Evolutionary conservation across 2,329 filamentous ascomycete species (phyloP), one percentile per base, ranked within the genome.

Genomic region (Sporothrix brunneoviolacea): DNA sequence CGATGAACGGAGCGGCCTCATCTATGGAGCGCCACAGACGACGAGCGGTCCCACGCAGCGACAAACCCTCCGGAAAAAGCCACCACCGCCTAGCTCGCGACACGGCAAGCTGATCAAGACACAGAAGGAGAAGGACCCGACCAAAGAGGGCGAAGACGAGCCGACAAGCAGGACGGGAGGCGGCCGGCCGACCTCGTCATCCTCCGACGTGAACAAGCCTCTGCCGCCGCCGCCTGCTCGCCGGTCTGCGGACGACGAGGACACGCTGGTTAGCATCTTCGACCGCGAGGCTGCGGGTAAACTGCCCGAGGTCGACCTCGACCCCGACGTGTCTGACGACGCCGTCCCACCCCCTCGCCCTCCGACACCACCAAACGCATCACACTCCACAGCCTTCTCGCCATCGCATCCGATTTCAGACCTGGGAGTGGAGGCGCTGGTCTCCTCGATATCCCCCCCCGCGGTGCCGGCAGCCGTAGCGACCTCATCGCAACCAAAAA

Each of bases 31-130:
- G 4, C 27, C 38, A 3, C 24, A 6, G 24, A 2, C 44, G 5
- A 12, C 30, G 1, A 12, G 16, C 30, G n/a, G 24, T 1, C 50
- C 50, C 10, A 22, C 53, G 4, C 56, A 56, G n/a, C 45, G 58
- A 10, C 48, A 56, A 2, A 59, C 55, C 15, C 58, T 45, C 36
- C 69, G 74, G 56, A 86, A 84, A 62, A 82, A 80, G 65, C 80
- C 79, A 55, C 84, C 85, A 13, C 86, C 87, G 5, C 84, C 85
- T 7, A 88, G 78, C 61, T 89, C 85, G 46, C 80, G 86, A 49
- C 86, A 91, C 67, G 88, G 88, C 4, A 91, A 85, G 65, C 74
- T 83, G 16, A 85, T 91, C 56, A 80, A 75, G 57, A 64, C 70
- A 59, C 57, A 70, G 53, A 68, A 67, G 47, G 63, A 60, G 46